Base-by-base conservation (phyloP, 2,329 filamentous ascomycete genomes). In the Penicillium sp. region DNA sequence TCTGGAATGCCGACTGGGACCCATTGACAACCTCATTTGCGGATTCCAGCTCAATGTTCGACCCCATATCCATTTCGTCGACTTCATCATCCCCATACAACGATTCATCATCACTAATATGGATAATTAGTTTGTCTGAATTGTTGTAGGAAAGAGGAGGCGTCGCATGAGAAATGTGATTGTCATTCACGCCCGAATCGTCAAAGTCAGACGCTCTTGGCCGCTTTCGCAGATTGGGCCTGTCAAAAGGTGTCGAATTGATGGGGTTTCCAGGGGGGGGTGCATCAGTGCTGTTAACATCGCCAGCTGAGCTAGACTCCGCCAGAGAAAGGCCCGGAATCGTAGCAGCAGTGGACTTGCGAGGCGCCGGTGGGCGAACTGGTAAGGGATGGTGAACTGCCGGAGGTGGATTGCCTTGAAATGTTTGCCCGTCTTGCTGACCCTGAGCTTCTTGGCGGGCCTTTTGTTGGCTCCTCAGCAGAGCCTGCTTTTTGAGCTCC, bases 31-130 rank as follows among this genome's bases (percentile, higher is more conserved):
- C 38, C 27, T 13, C 25, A 34, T 50, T 45, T 24, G 45, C 43
- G 8, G 49, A 11, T 5, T 45, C 46, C 39, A 67, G 69, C n/a
- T 62, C 58, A 1, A 68, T 58, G 3, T 60, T 63, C 4, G 56
- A 51, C 37, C 61, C 61, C n/a, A 60, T 47, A 4, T 64, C 59
- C 64, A 66, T 65, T n/a, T 48, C 40, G 18, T 60, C 56, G 9
- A 52, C 55, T 28, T 64, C 62, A 32, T 66, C 61, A 45, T 67
- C 62, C 4, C 58, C 64, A 42, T 69, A 66, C 7, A 66, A 47
- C 7, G 64, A 73, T 49, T 85, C 82, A 54, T 84, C 81, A 27
- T 95, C 90, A 62, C 88, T 95, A 35, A 94, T 84, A 55, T 94
- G 82, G 56, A 95, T 95, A 35, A 95, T 80, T 45, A 95, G 79